phyloP scores from a whole-genome alignment of 164 flowering plant species.

The Annona squamosa region DNA sequence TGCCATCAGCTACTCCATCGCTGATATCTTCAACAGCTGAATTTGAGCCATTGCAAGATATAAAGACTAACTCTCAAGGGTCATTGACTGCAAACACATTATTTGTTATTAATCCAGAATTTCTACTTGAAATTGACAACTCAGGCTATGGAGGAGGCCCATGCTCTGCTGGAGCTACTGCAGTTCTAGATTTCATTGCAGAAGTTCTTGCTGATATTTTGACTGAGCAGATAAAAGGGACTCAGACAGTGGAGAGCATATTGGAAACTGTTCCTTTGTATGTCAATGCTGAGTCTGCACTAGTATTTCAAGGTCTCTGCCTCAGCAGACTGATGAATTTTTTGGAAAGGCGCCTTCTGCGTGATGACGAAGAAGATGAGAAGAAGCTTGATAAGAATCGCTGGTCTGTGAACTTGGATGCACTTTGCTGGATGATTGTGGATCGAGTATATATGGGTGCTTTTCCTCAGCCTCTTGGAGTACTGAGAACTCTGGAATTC shows the following conservation, averaged over 20 bases:
- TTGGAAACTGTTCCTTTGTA: conserved; percentile 76
- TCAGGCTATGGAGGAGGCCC: conserved; percentile 96
- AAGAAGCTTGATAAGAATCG: conserved; percentile 87
- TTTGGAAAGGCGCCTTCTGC: conserved; percentile 88
- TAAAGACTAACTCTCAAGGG: conserved; percentile 51
- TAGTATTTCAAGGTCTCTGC: conserved; percentile 94
- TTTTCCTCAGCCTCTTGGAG: conserved; percentile 75
- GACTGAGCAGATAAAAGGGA: conserved; percentile 85
- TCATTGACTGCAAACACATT: conserved; percentile 37
- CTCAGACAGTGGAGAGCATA: conserved; percentile 55
- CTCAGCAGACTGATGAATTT: conserved; percentile 86
- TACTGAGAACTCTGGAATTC: conserved; percentile 78
- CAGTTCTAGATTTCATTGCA: conserved; percentile 84
- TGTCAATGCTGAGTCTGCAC: conserved; percentile 68
- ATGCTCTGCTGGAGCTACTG: conserved; percentile 92
- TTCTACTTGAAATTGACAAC: conserved; percentile 85
- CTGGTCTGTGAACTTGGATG: conserved; percentile 87
- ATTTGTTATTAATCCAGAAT: conserved; percentile 49
- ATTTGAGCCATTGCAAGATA: conserved; percentile 45
- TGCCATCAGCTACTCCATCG: conserved; percentile 43
- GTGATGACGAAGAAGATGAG: conserved; percentile 94
- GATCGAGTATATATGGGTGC: conserved; percentile 98
- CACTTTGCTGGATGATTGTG: conserved; percentile 88
- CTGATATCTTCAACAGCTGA: conserved; percentile 64
- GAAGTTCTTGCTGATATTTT: conserved; percentile 87